Base-by-base conservation (phyloP, 2,329 filamentous ascomycete genomes). In the Fusarium aywerte region DNA sequence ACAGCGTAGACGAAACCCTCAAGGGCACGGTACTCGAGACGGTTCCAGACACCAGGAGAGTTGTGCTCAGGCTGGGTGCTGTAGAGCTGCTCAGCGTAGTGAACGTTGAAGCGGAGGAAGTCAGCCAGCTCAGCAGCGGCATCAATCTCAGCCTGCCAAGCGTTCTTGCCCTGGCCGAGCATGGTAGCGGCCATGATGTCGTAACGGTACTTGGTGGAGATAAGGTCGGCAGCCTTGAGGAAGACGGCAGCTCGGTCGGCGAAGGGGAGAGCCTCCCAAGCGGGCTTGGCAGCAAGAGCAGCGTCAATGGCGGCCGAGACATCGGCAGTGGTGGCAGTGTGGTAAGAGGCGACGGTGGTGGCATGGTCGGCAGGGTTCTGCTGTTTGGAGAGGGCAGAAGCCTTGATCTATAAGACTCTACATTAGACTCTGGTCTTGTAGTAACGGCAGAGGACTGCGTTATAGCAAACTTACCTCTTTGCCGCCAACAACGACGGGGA, bases 141-240 rank as follows among this genome's bases (percentile, higher is more conserved):
- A 79, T 98, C 95, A 68, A 98, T 98, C 85, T 99, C 95, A n/a
- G 96, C 95, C 81, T 99, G 95, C 93, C 93, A 98, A 45, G 92
- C 93, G 78, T 97, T 98, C 87, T 98, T 98, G 74, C 96, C 95
- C 81, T 99, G 95, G 63, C 95, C 96, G 31, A 97, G 84, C 88
- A 98, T 97, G 15, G 96, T 97, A 42, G 93, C 89, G 9, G 96
- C 95, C 92, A 98, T 97, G 73, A 99, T 88, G 57, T 97, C 93
- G 80, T 97, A 97, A 76, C 96, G 88, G 81, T 99, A 98, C 82
- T 98, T 98, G 68, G 87, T 91, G 54, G 91, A 84, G 71, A 99
- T 88, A 65, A 99, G 84, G 77, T 98, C 94, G 32, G 95, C 95
- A 4, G 96, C 95, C 85, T 97, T 97, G 75, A 98, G 87, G 83